Conservation (phyloP, 164 flowering plant genomes). For the Stephania japonica region DNA sequence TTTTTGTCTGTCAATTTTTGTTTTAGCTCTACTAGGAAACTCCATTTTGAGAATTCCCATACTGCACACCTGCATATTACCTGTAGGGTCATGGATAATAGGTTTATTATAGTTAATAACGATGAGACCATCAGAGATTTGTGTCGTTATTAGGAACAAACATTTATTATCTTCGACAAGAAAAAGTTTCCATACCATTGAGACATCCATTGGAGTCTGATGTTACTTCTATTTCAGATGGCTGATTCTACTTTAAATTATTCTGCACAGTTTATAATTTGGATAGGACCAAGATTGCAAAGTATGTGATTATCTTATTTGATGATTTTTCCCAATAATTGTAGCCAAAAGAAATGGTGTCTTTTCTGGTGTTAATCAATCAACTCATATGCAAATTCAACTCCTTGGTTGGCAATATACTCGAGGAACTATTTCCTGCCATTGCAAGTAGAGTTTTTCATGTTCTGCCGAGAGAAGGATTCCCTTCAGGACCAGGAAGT, state of each 20-base stretch:
- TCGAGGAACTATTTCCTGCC: constrained; percentile 83
- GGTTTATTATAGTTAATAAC: not conserved
- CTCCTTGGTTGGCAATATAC: constrained; percentile 46
- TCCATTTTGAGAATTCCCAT: not conserved
- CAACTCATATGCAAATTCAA: constrained; percentile 92
- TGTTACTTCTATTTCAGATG: not conserved
- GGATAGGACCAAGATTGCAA: not conserved
- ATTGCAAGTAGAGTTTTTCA: constrained; percentile 66
- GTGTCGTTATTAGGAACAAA: not conserved
- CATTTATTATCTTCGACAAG: not conserved
- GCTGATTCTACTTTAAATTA: not conserved
- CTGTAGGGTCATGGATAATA: not conserved
- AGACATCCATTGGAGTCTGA: not conserved
- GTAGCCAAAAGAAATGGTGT: constrained; percentile 91
- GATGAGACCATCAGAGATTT: not conserved
- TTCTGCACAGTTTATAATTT: not conserved
- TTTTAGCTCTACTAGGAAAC: not conserved
- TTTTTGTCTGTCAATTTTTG: not conserved
- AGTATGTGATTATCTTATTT: not conserved
- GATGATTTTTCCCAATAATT: constrained; percentile 11
- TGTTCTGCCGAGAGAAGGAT: constrained; percentile 58
- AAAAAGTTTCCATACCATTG: not conserved
- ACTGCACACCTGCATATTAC: not conserved
- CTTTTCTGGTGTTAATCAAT: constrained; percentile 71
- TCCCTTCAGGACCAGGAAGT: constrained; percentile 78